These are phyloP conservation scores for Letharia columbiana DNA, from an alignment of 495 filamentous ascomycete genomes.

Conservation along the genomic window DNA sequence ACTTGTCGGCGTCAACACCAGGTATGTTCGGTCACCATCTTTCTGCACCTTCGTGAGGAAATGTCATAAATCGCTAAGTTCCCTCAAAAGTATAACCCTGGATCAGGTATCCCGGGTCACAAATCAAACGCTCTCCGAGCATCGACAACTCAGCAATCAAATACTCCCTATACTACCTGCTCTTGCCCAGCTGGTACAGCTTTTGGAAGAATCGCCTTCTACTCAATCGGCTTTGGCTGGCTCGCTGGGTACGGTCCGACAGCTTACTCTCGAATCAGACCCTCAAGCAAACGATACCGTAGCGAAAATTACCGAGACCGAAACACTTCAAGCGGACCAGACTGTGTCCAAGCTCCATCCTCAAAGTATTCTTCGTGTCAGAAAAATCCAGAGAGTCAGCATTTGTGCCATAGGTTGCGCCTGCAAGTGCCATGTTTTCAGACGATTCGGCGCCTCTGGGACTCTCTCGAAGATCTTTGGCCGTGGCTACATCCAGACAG, in stretches of 20 bases:
- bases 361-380: neutral
- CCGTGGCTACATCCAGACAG: neutral
- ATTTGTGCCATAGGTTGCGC: neutral
- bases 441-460: neutral
- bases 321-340: neutral
- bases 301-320: neutral
- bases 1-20: neutral
- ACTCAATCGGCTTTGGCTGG: neutral
- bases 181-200: neutral
- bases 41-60: neutral
- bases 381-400: neutral
- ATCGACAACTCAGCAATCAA: neutral
- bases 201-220: slow-evolving; percentile 1
- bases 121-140: too few species aligned
- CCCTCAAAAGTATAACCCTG: neutral
- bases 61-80: neutral
- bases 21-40: neutral
- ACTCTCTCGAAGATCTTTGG: neutral
- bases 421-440: neutral
- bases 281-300: neutral
- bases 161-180: neutral
- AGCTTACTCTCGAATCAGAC: neutral
- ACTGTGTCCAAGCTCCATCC: neutral
- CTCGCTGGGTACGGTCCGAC: neutral
- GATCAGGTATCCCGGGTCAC: neutral